A percentile compares a stretch with the other conserved stretches of the same genome.
These are phyloP conservation scores for Lipomyces oligophaga DNA, from an alignment of 805 yeast species.

Conservation along the genomic window DNA sequence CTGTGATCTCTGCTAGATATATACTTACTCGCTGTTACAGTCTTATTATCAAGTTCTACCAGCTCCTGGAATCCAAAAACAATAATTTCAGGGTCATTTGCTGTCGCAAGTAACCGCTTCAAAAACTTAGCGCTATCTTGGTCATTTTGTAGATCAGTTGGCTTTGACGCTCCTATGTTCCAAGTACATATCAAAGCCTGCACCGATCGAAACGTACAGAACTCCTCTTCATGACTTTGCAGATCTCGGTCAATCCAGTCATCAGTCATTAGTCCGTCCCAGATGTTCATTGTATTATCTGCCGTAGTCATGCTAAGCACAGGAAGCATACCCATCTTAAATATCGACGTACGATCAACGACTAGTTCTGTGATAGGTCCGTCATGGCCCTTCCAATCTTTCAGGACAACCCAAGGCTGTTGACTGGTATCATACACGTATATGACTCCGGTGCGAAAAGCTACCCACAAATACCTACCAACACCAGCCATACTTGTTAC, in stretches of 20 bases:
- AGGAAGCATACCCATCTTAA: conserved; percentile 30
- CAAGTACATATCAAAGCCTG: conserved; percentile 40
- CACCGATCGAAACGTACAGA: conserved; percentile 32
- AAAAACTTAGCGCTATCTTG: conserved; percentile 28
- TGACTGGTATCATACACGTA: conserved; percentile 36
- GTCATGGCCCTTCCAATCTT: conserved; percentile 41
- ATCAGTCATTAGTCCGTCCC: conserved; percentile 39
- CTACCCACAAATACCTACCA: conserved; percentile 39
- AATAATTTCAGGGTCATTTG: conserved; percentile 59
- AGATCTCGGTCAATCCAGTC: conserved; percentile 37
- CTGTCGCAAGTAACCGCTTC: conserved; percentile 30
- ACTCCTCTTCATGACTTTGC: conserved; percentile 32
- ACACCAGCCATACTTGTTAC: conserved; percentile 33
- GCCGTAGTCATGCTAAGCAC: conserved; percentile 30
- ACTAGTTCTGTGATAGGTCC: conserved; percentile 29
- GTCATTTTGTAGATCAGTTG: conserved; percentile 33
- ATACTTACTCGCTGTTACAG: conserved; percentile 58
- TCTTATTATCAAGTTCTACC: conserved; percentile 80
- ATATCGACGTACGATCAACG: conserved; percentile 21
- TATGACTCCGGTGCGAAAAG: conserved; percentile 39
- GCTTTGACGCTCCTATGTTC: conserved; percentile 43
- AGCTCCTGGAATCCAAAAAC: conserved; percentile 88
- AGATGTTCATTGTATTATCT: conserved; percentile 32
- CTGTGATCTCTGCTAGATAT: too few species aligned
- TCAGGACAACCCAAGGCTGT: conserved; percentile 37